phyloP scores from a whole-genome alignment of 306 rosid species.

The Glycyrrhiza uralensis region DNA sequence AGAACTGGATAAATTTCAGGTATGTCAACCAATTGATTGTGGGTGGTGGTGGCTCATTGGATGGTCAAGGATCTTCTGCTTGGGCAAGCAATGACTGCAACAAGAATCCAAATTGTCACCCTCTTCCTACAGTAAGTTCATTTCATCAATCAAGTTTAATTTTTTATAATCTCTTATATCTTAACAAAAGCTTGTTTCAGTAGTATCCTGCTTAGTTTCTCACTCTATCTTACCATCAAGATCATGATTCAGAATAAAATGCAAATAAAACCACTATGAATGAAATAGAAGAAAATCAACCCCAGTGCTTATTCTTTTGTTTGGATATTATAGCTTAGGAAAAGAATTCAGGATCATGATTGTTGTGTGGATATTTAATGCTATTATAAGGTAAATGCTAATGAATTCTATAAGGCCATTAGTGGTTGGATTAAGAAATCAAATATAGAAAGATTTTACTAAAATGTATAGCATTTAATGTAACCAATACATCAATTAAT shows the following conservation, averaged over 20 bases:
- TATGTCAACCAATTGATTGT: constrained; percentile 33
- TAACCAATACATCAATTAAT: no score
- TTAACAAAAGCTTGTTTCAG: no score
- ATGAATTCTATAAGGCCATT: no score
- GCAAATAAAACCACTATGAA: not conserved
- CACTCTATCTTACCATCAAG: no score
- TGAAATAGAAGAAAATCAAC: not conserved
- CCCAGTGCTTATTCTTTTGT: not conserved
- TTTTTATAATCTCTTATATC: no score
- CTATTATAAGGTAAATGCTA: no score
- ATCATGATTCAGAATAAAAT: no score
- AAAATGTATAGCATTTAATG: no score
- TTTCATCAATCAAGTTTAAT: not conserved
- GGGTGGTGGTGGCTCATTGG: constrained; percentile 54
- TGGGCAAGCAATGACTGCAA: constrained; percentile 42
- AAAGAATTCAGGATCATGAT: not conserved
- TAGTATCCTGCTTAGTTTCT: no score
- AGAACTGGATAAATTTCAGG: constrained; percentile 52
- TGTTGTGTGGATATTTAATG: no score
- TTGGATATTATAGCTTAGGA: not conserved
- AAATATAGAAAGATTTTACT: no score
- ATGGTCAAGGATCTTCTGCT: constrained; percentile 53
- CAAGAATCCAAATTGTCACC: constrained; percentile 26
- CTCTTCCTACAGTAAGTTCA: constrained; percentile 40
- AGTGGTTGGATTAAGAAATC: no score